A percentile compares a stretch with the other conserved stretches of the same genome.
Conservation (phyloP, 345 rosid species). For the Erodium maritimum region DNA sequence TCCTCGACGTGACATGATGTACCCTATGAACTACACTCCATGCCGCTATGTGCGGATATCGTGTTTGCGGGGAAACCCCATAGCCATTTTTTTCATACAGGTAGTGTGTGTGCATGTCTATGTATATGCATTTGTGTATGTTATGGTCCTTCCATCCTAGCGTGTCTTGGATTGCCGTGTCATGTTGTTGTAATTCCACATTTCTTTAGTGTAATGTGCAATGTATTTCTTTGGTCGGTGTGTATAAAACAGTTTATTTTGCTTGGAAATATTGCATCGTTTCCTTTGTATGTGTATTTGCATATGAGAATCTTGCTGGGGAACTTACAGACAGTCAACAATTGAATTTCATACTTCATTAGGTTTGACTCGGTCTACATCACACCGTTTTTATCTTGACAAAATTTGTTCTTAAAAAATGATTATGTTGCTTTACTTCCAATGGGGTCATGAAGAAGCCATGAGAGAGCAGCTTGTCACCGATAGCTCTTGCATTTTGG, state of each 20-base stretch:
- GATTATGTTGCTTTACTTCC: background rate
- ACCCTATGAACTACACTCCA: conserved; percentile 67
- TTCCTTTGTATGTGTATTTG: too few species aligned
- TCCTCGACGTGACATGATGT: conserved; percentile 79
- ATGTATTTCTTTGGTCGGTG: too few species aligned
- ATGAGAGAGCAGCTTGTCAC: background rate
- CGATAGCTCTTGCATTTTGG: background rate
- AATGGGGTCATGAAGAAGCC: background rate
- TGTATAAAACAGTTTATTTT: background rate
- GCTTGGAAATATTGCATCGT: too few species aligned
- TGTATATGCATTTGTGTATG: background rate
- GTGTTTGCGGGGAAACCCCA: conserved; percentile 79
- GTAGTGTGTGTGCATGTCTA: conserved; percentile 28
- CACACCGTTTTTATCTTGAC: background rate
- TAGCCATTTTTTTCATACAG: conserved; percentile 80
- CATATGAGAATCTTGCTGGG: background rate
- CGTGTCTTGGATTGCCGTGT: background rate
- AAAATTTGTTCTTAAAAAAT: background rate
- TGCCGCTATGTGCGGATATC: conserved; percentile 73
- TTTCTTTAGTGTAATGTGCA: too few species aligned
- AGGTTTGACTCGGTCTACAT: background rate
- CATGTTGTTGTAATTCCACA: background rate
- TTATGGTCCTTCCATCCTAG: background rate
- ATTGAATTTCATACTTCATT: background rate
- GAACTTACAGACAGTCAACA: background rate